phyloP scores from a whole-genome alignment of 2,329 filamentous ascomycete genomes.

The Talaromyces marneffei region DNA sequence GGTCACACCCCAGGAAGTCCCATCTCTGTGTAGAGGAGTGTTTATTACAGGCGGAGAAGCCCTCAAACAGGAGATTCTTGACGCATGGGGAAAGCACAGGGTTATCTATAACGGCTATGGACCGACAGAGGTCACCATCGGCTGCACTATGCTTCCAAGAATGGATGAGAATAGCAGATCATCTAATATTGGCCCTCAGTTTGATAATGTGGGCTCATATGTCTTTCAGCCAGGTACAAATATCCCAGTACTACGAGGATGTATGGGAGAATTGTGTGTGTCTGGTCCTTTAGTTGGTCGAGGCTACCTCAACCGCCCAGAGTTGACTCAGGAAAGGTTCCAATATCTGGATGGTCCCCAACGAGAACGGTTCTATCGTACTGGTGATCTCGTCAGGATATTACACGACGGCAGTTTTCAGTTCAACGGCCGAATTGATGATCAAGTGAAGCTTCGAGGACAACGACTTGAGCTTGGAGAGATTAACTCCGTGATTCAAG shows the following conservation, averaged over 20 bases:
- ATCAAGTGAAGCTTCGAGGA: conserved; percentile 86
- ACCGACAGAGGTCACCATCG: conserved; percentile 88
- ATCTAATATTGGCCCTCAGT: conserved; percentile 81
- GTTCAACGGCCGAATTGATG: conserved; percentile 81
- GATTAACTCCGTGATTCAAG: conserved; percentile 76
- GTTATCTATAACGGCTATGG: conserved; percentile 93
- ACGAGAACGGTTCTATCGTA: conserved; percentile 67
- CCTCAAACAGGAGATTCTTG: conserved; percentile 80
- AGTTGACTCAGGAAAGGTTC: conserved; percentile 74
- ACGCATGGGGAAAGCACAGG: conserved; percentile 70
- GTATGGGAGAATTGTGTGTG: conserved; percentile 80
- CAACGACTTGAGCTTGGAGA: conserved; percentile 86
- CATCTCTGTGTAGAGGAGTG: conserved; percentile 70
- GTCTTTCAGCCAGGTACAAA: conserved; percentile 67
- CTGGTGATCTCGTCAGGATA: conserved; percentile 79
- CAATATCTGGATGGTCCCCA: conserved; percentile 54
- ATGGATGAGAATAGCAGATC: conserved; percentile 72
- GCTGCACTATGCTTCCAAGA: conserved; percentile 81
- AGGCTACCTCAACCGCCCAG: conserved; percentile 74
- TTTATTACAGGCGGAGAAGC: conserved; percentile 92
- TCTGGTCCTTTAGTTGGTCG: conserved; percentile 82
- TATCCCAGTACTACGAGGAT: conserved; percentile 67
- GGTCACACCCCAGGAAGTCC: conserved; percentile 72
- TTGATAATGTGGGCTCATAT: conserved; percentile 79
- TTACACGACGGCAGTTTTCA: conserved; percentile 76